Base-by-base conservation (phyloP, 106 monocot genomes). In the Allium sativum region DNA sequence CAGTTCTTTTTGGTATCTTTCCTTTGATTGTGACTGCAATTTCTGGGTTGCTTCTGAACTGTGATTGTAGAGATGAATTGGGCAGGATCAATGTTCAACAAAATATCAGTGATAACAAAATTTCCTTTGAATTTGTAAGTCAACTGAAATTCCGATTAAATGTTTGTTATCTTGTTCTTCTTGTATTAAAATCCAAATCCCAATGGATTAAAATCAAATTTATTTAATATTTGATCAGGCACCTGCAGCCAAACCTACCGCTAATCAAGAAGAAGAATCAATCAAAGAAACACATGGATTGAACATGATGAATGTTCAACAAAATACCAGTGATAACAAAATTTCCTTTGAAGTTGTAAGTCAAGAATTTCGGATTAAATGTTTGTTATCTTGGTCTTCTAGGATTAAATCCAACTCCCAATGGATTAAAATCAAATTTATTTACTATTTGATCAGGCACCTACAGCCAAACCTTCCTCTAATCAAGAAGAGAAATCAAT, bases 291-390 rank as follows among this genome's bases (percentile, higher is more conserved):
- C 18, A 19, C 40, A 31, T 31, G 31, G 31, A 31, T 31, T 31
- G 31, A 5, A 31, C 5, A 31, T 5, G 31, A 31, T 31, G 31
- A 31, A 31, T 31, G 31, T 31, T 31, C 43, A 56, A 15, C 56
- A 70, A 66, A 66, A 74, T 70, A 45, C 7, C 44, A 19, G 42
- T 57, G 40, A 59, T 42, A 50, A 61, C 8, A 84, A 66, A 14
- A 73, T 46, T 52, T 79, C 71, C 7, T 65, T 74, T 55, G 78
- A 74, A 52, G 52, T 78, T 71, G 70, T 73, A 66, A 74, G 70
- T 67, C 2, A 31, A 43, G n/a, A n/a, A n/a, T n/a, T n/a, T n/a
- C n/a, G n/a, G n/a, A n/a, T 48, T 48, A 42, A 11, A 17, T 58
- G 42, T 64, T 48, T 42, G 17, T 14, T 44, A 18, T 19, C 42